Base-by-base conservation (phyloP, 2,329 filamentous ascomycete species). In the Colletotrichum orbiculare region DNA sequence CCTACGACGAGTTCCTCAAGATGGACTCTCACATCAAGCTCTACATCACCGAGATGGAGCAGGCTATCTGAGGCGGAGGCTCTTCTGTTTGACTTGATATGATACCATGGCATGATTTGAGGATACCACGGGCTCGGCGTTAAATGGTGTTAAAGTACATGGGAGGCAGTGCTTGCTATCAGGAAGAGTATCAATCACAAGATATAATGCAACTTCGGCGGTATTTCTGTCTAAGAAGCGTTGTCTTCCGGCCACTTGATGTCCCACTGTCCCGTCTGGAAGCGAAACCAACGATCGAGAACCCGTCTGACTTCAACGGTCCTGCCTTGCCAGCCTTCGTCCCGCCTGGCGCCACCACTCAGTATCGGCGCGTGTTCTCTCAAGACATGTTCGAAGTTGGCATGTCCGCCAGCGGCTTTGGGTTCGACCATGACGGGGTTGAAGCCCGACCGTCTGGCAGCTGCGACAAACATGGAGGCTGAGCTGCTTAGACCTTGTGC, bases 41-140 rank as follows among this genome's bases (percentile, higher is more conserved):
- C 68, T 99, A 99, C 82, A 97, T 99, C 74, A 97, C 92, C 5
- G 96, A 99, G 84, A 97, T 99, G 94, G 96, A 98, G 79, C 94
- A 97, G 79, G 91, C 90, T 61, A 87, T 96, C 70, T 82, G 11
- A 43, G 17, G 33, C 34, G 10, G 39, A 17, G 37, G 3, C 49
- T 39, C 55, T 47, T 43, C 38, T 52, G 11, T 33, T 50, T 35
- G 41, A 48, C 37, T 65, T 15, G 17, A 10, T 54, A 57, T 56
- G 52, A 48, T 39, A 66, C 45, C 64, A 60, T 52, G 66, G 52
- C 54, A 69, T 37, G 67, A 68, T 39, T 47, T 66, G 43, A 67
- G 63, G 71, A 77, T 77, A 82, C 79, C 80, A 79, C 68, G 73
- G 73, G 58, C 61, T 67, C 57, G 79, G 80, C 78, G 79, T 82